Evolutionary conservation across 2,329 filamentous ascomycete species (phyloP), one percentile per base, ranked within the genome.

Genomic region (Penicillium rolfsii): DNA sequence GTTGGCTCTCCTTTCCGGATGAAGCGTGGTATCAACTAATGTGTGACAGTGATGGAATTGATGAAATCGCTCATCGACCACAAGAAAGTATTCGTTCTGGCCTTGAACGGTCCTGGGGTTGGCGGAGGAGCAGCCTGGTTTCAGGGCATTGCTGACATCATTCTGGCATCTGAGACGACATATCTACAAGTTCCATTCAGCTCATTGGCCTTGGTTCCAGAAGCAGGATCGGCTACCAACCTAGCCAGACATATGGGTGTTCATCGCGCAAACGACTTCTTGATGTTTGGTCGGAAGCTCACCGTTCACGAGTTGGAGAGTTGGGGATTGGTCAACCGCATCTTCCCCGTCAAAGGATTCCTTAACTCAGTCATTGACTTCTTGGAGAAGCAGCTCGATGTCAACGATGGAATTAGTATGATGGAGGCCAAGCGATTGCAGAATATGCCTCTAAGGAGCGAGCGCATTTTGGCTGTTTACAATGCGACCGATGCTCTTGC

Each of bases 51-150:
- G 52, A 60, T 61, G n/a, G 65, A 66, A 49, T 43, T 82, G 54
- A 73, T 82, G 55, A 77, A 79, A 54, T 76, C 74, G 28, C 77
- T 83, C 63, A 82, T 82, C 65, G 80, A 83, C 68, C 82, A 83
- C 70, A 73, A 70, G 7, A 84, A 83, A 70, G 80, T 84, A 16
- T 77, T 83, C 52, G 76, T 84, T 40, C 75, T 83, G 3, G 82
- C 81, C 0, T 72, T 84, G 28, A 84, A 84, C 68, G 81, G 82
- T 11, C 81, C 81, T 0, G 81, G 73, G 7, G 80, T 84, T 12
- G 82, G 81, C 19, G 81, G 79, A 22, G 81, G 82, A 11, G 81
- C 80, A 22, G 81, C 81, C 8, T 83, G 82, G 81, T 83, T 83
- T 65, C 72, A 75, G 7, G 82, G 81, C 3, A 72, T 82, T 36